Conservation (phyloP, 208 protist genomes). For the Wallacemonas sp. region DNA sequence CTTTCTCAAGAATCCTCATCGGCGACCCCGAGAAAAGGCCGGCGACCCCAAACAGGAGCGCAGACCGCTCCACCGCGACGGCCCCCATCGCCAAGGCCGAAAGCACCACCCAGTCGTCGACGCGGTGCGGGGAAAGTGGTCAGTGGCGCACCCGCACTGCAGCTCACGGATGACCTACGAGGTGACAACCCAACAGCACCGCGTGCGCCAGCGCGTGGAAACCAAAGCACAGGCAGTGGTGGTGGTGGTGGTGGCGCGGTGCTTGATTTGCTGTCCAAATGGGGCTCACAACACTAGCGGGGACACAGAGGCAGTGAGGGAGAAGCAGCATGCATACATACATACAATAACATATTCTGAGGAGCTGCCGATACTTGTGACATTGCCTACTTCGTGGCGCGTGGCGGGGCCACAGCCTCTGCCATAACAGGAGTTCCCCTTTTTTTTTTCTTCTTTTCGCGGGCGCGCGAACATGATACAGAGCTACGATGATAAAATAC, state of each 20-base stretch:
- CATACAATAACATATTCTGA: not conserved
- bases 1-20: slow-evolving; percentile 1
- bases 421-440: too few relatives aligned
- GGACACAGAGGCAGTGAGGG: not conserved
- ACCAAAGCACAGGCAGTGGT: not conserved
- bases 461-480: too few relatives aligned
- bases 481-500: too few relatives aligned
- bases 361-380: too few relatives aligned
- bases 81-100: not conserved
- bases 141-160: not conserved
- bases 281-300: slow-evolving; percentile 12
- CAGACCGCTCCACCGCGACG: not conserved
- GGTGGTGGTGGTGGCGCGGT: slow-evolving; percentile 11
- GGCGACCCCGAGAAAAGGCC: not conserved
- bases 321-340: not conserved
- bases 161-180: slow-evolving; percentile 5
- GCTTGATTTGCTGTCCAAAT: slow-evolving; percentile 40
- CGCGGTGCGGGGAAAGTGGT: not conserved
- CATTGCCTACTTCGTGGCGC: too few relatives aligned
- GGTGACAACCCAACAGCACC: not conserved
- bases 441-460: too few relatives aligned
- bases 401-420: too few relatives aligned
- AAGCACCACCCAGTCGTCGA: not conserved
- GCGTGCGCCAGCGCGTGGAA: not conserved
- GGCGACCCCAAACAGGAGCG: not conserved